Evolutionary conservation across 371 early-diverging fungal species (phyloP).

Genomic region (Nematocida ausubeli): DNA sequence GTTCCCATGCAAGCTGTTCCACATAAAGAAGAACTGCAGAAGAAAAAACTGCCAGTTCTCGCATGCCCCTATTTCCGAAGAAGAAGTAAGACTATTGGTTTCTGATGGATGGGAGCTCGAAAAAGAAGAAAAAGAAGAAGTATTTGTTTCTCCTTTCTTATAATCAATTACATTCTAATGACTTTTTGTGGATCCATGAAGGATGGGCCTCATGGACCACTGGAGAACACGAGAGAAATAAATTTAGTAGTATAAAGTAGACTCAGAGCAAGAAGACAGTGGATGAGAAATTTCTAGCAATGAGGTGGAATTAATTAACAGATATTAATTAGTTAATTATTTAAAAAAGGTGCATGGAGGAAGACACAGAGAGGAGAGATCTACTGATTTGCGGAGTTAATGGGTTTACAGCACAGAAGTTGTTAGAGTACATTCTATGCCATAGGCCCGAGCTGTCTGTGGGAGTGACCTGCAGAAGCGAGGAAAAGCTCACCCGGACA

Average conservation of each 20-base stretch:
- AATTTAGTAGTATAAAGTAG: background rate
- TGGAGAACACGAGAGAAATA: background rate
- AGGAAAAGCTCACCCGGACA: constrained; percentile 67
- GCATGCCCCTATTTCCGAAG: constrained; percentile 61
- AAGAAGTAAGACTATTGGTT: constrained; percentile 50
- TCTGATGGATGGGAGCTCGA: constrained; percentile 54
- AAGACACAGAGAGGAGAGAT: constrained; percentile 68
- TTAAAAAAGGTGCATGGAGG: constrained; percentile 7
- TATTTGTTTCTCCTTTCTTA: constrained; percentile 52
- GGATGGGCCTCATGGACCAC: background rate
- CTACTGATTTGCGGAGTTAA: constrained; percentile 78
- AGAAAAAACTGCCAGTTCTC: constrained; percentile 65
- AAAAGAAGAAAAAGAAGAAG: constrained; percentile 56
- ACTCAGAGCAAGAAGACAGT: background rate
- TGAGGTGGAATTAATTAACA: background rate
- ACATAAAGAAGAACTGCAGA: constrained; percentile 62
- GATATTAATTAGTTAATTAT: constrained; percentile 12
- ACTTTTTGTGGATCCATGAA: background rate
- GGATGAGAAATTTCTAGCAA: background rate
- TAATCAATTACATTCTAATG: constrained; percentile 5
- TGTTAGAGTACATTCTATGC: constrained; percentile 72
- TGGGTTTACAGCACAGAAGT: constrained; percentile 76
- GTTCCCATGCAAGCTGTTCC: constrained; percentile 66
- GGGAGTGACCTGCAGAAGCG: constrained; percentile 74
- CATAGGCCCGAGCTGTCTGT: constrained; percentile 62